Conservation (phyloP, 768 basidiomycete genomes). For the Psilocybe tampanensis region DNA sequence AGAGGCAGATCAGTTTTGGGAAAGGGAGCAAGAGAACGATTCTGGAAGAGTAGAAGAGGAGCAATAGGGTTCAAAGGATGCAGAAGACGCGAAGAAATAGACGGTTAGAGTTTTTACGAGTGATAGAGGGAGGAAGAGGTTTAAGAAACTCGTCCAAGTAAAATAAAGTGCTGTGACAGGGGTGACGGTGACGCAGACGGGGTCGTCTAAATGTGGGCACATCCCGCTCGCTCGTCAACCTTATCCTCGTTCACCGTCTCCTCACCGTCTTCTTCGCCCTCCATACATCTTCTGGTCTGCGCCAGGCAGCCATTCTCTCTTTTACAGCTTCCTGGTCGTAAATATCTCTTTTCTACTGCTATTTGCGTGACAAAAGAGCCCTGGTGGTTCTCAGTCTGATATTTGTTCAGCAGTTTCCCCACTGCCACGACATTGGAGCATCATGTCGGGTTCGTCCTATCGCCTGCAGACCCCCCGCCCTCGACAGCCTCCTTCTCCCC, state of each 20-base stretch:
- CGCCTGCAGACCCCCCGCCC: conserved; percentile 65
- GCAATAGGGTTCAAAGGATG: background rate
- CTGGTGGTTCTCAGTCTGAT: conserved; percentile 24
- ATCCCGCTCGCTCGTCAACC: conserved; percentile 18
- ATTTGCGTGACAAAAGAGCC: conserved; percentile 15
- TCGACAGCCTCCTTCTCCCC: conserved; percentile 61
- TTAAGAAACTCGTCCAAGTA: background rate
- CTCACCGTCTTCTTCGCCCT: conserved; percentile 3
- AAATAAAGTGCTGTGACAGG: conserved; percentile 13
- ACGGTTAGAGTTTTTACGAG: background rate
- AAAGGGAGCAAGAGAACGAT: background rate
- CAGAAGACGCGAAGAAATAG: background rate
- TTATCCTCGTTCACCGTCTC: conserved; percentile 8
- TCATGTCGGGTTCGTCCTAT: conserved; percentile 66
- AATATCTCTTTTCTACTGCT: conserved; percentile 17
- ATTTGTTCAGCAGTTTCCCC: conserved; percentile 10
- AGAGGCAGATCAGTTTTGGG: background rate
- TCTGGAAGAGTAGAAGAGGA: background rate
- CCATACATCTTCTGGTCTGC: conserved; percentile 7
- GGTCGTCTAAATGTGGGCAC: no score
- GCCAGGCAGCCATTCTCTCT: conserved; percentile 10
- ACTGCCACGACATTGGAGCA: conserved; percentile 25
- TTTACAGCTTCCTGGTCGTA: conserved; percentile 14
- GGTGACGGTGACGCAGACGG: conserved; percentile 23
- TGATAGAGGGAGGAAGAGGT: conserved; percentile 1